Evolutionary conservation across 768 basidiomycete species (phyloP).

Genomic region (Mycena epipterygia): DNA sequence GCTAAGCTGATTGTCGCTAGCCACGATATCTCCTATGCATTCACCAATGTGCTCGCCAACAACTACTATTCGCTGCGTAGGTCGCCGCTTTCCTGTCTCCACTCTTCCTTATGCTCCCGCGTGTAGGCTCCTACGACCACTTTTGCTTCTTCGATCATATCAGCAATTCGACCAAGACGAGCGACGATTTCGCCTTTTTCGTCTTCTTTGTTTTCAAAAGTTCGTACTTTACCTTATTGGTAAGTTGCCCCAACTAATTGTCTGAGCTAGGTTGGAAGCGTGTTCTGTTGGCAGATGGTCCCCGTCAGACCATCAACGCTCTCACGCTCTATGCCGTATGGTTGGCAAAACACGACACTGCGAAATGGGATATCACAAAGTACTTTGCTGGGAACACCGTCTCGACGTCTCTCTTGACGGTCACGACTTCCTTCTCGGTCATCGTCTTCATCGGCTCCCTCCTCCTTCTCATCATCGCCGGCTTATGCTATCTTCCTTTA

Average conservation of each 20-base stretch:
- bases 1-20: slow-evolving; percentile 94
- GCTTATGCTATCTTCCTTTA: slow-evolving; percentile 92
- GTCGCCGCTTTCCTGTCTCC: slow-evolving; percentile 45
- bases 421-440: slow-evolving; percentile 93
- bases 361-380: slow-evolving; percentile 79
- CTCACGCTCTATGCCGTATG: slow-evolving; percentile 95
- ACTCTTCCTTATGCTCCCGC: slow-evolving; percentile 19
- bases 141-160: slow-evolving; percentile 99
- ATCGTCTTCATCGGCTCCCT: slow-evolving; percentile 89
- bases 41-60: slow-evolving; percentile 98
- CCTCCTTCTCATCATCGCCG: slow-evolving; percentile 85
- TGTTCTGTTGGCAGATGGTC: slow-evolving; percentile 92
- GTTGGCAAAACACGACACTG: slow-evolving; percentile 54
- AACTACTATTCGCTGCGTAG: slow-evolving; percentile 95
- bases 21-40: slow-evolving; percentile 97
- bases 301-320: slow-evolving; percentile 98
- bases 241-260: neutral
- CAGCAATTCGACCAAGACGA: slow-evolving; percentile 93
- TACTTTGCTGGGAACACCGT: slow-evolving; percentile 85
- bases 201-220: slow-evolving; percentile 99
- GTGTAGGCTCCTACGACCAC: slow-evolving; percentile 91
- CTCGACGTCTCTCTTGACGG: slow-evolving; percentile 86
- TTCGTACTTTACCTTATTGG: slow-evolving; percentile 40
- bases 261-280: slow-evolving; percentile 81
- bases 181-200: slow-evolving; percentile 99